A percentile compares a stretch with the other conserved stretches of the same genome.
phyloP scores from a whole-genome alignment of 2,329 filamentous ascomycete species.

The Aspergillus cejpii region DNA sequence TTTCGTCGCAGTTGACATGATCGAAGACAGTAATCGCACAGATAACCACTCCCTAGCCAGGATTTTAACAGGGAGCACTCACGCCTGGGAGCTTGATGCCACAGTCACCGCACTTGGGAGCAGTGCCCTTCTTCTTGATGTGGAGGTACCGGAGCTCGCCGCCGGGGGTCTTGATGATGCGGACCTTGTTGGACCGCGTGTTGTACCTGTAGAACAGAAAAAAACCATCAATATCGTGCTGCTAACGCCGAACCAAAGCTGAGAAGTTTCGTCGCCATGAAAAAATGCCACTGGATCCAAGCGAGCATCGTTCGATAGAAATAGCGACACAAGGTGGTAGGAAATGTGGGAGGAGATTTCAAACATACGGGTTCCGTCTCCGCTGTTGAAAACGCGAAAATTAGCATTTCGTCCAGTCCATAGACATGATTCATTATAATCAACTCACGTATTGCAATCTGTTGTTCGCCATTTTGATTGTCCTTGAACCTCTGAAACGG shows the following conservation, averaged over 20 bases:
- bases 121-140: constrained; percentile 99
- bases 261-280: constrained; percentile 9
- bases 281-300: constrained; percentile 12
- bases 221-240: constrained; percentile 29
- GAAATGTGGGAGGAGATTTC: constrained; percentile 14
- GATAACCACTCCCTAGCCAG: constrained; percentile 12
- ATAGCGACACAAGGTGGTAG: constrained; percentile 11
- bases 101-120: constrained; percentile 99
- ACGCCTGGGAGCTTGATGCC: constrained; percentile 95
- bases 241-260: background rate
- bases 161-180: constrained; percentile 92
- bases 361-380: constrained; percentile 71
- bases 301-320: constrained; percentile 14
- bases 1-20: background rate
- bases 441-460: constrained; percentile 47
- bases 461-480: constrained; percentile 48
- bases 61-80: constrained; percentile 50
- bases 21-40: background rate
- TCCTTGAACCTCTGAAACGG: constrained; percentile 38
- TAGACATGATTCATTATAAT: constrained; percentile 1
- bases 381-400: constrained; percentile 45
- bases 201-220: constrained; percentile 66
- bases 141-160: constrained; percentile 93
- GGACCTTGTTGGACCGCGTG: constrained; percentile 94
- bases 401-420: constrained; percentile 21